Evolutionary conservation across 306 rosid genomes (phyloP).

Genomic region (Ammopiptanthus mongolicus): DNA sequence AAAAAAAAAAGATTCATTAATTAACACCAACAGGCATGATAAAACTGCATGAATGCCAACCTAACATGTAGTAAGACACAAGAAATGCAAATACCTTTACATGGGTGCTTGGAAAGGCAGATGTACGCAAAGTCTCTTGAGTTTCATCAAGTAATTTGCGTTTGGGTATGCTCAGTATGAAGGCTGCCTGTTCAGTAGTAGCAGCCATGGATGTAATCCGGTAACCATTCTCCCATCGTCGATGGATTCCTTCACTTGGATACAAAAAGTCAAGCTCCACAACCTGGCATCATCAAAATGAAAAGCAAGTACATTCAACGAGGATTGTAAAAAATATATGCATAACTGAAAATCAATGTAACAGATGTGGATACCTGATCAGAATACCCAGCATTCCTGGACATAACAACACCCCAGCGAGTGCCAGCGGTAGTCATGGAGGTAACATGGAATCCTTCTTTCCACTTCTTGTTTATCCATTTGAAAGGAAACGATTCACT

Average conservation of each 20-base stretch:
- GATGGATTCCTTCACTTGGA: conserved; percentile 93
- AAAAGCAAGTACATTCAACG: background rate
- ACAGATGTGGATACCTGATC: conserved; percentile 58
- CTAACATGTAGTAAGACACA: background rate
- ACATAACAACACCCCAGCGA: conserved; percentile 98
- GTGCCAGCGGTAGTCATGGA: conserved; percentile 94
- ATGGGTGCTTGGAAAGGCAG: conserved; percentile 96
- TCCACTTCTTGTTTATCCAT: conserved; percentile 97
- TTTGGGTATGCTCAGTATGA: conserved; percentile 86
- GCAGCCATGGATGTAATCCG: conserved; percentile 96
- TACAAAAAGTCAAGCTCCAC: conserved; percentile 92
- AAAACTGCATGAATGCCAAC: background rate
- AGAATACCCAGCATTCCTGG: conserved; percentile 89
- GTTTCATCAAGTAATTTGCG: conserved; percentile 84
- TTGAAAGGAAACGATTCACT: conserved; percentile 89
- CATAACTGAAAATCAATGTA: background rate
- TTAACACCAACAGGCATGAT: background rate
- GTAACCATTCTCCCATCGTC: conserved; percentile 85
- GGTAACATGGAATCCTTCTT: conserved; percentile 94
- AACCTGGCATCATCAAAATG: conserved; percentile 46
- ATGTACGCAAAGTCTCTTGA: conserved; percentile 85
- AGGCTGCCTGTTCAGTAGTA: conserved; percentile 88
- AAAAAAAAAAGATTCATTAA: background rate
- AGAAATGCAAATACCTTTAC: conserved; percentile 59
- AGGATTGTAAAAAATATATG: background rate